Conservation (phyloP, 345 rosid species). For the Eutrema japonicum region DNA sequence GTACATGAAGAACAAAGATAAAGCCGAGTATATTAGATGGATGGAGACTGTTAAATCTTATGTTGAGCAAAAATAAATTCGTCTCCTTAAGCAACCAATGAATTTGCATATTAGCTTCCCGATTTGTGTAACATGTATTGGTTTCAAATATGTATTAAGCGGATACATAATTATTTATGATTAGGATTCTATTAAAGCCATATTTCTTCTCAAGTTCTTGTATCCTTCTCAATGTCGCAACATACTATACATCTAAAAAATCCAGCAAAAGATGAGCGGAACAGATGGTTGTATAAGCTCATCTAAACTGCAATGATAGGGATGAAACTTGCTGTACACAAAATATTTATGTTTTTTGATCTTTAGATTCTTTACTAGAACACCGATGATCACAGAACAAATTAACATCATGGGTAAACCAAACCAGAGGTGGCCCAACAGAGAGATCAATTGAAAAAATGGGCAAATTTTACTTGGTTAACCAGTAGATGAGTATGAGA, state of each 20-base stretch:
- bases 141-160: not conserved
- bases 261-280: conserved; percentile 6
- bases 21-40: conserved; percentile 76
- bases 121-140: not conserved
- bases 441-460: conserved; percentile 34
- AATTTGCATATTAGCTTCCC: not conserved
- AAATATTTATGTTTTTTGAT: conserved; percentile 33
- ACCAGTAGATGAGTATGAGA: conserved; percentile 92
- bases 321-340: conserved; percentile 41
- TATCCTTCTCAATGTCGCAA: not conserved
- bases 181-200: not conserved
- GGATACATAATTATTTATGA: not conserved
- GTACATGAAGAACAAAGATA: conserved; percentile 76
- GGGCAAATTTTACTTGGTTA: conserved; percentile 66
- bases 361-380: conserved; percentile 34
- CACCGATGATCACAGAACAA: conserved; percentile 30
- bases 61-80: conserved; percentile 57
- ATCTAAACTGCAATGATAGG: conserved; percentile 20
- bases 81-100: conserved; percentile 5
- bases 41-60: conserved; percentile 70
- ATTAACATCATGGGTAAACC: conserved; percentile 36
- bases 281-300: conserved; percentile 24
- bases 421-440: conserved; percentile 39
- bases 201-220: not conserved
- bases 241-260: conserved; percentile 6